phyloP scores from a whole-genome alignment of 306 rosid species.

The Vigna angularis region DNA sequence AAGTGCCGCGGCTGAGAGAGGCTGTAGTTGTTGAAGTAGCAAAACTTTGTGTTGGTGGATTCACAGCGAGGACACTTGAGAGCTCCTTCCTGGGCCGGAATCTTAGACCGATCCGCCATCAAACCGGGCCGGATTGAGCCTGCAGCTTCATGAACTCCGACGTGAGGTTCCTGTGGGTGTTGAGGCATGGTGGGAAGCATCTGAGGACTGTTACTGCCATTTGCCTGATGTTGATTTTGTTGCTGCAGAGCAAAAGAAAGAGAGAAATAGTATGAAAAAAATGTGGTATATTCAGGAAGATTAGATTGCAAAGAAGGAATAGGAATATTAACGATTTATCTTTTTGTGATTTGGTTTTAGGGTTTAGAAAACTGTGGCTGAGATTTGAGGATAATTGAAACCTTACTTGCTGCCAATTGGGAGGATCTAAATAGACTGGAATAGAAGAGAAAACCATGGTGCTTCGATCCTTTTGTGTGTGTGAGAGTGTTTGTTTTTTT shows the following conservation, averaged over 20 bases:
- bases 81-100: background rate
- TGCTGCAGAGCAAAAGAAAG: background rate
- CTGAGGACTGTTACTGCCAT: background rate
- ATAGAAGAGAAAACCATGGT: constrained; percentile 23
- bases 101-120: background rate
- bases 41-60: constrained; percentile 11
- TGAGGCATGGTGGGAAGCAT: background rate
- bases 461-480: background rate
- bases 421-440: constrained; percentile 24
- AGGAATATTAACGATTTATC: background rate
- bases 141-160: background rate
- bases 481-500: no score
- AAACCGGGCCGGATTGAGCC: background rate
- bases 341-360: constrained; percentile 7
- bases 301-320: constrained; percentile 2
- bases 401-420: constrained; percentile 27
- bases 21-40: constrained; percentile 16
- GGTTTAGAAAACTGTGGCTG: constrained; percentile 11
- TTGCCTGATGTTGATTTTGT: constrained; percentile 2
- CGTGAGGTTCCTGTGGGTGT: background rate
- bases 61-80: constrained; percentile 10
- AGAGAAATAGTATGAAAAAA: background rate
- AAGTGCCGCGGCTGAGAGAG: constrained; percentile 12
- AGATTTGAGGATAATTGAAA: constrained; percentile 18
- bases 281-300: constrained; percentile 23